phyloP scores from a whole-genome alignment of 768 basidiomycete genomes.

The Crucibulum laeve region DNA sequence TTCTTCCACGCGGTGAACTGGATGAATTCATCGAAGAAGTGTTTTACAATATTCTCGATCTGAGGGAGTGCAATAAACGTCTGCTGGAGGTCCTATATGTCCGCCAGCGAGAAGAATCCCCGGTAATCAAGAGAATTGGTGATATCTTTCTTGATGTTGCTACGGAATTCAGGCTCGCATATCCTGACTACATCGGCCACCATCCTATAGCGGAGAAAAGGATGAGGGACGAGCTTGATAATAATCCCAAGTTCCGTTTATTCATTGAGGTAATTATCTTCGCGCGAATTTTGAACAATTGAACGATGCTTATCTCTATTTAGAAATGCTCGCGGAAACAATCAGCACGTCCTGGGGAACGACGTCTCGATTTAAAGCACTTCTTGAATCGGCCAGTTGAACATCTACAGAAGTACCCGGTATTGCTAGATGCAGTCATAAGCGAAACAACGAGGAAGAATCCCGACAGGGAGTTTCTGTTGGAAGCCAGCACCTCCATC shows the following conservation, averaged over 20 bases:
- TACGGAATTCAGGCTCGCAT: conserved; percentile 80
- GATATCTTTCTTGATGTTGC: conserved; percentile 87
- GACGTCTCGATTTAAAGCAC: conserved; percentile 64
- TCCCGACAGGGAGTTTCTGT: conserved; percentile 78
- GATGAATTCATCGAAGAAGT: conserved; percentile 84
- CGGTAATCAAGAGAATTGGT: conserved; percentile 80
- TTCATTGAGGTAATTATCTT: conserved; percentile 72
- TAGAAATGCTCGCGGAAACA: conserved; percentile 44
- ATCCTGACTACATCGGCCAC: conserved; percentile 83
- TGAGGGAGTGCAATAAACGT: conserved; percentile 75
- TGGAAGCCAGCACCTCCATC: conserved; percentile 78
- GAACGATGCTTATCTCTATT: background rate
- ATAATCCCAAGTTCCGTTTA: conserved; percentile 75
- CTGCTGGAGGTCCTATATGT: conserved; percentile 84
- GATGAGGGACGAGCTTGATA: conserved; percentile 81
- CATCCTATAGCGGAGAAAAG: conserved; percentile 82
- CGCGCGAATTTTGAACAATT: background rate
- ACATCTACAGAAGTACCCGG: conserved; percentile 85
- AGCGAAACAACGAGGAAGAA: conserved; percentile 77
- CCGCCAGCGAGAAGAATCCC: conserved; percentile 80
- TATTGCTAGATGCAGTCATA: conserved; percentile 81
- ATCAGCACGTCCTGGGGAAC: conserved; percentile 31
- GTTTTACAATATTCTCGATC: conserved; percentile 82
- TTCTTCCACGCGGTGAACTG: conserved; percentile 51
- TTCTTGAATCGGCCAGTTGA: conserved; percentile 77